Conservation (phyloP, 106 monocot genomes). For the Gastrodia elata region DNA sequence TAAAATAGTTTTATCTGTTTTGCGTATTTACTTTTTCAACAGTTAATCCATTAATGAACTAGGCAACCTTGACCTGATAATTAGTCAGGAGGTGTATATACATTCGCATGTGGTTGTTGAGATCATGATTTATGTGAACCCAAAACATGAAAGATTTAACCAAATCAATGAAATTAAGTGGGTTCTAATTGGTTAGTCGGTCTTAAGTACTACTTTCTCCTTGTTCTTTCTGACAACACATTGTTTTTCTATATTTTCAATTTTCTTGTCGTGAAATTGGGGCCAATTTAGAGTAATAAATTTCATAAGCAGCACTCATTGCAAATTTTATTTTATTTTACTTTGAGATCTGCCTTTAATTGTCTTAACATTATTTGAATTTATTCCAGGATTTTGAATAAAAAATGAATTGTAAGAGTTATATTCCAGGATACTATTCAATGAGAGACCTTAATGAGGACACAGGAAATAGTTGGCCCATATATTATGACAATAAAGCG, state of each 20-base stretch:
- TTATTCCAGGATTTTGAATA: slow-evolving; percentile 47
- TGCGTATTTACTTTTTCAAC: background rate
- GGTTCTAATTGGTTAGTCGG: background rate
- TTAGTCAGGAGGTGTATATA: background rate
- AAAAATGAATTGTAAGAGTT: slow-evolving; percentile 41
- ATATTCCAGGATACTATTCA: slow-evolving; percentile 31
- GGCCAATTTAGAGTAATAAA: background rate
- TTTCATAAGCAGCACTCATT: background rate
- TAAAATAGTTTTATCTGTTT: background rate
- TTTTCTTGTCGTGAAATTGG: background rate
- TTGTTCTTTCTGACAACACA: background rate
- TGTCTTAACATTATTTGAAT: background rate
- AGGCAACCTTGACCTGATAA: background rate
- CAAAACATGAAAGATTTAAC: background rate
- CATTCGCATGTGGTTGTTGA: background rate
- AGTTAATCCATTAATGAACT: background rate
- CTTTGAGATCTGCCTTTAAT: background rate
- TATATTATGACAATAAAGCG: slow-evolving; percentile 24
- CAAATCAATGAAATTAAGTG: background rate
- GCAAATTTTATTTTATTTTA: background rate
- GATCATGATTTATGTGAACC: too few species aligned
- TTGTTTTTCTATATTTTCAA: background rate
- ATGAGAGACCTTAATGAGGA: slow-evolving; percentile 45
- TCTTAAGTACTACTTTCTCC: background rate
- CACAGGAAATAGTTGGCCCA: slow-evolving; percentile 27